Evolutionary conservation across 257 asterid genomes (phyloP), one percentile per base, ranked within the genome.

Genomic region (Nicotiana sylvestris): DNA sequence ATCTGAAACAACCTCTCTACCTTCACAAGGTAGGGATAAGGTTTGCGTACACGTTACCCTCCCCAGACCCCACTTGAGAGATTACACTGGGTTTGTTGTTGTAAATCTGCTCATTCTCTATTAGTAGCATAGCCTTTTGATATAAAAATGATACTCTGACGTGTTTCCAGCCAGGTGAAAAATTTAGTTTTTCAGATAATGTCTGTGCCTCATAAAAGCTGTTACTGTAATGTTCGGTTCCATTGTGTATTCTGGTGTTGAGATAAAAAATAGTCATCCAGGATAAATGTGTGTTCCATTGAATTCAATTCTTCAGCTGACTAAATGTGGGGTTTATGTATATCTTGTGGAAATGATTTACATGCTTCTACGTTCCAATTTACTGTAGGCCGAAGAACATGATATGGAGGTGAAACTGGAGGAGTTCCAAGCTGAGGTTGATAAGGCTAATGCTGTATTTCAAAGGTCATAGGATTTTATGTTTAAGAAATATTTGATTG

Each of bases 331-430:
- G 65, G 80, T 49, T 76, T 76, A 49, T 76, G 39, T 53, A 27
- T 76, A 51, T 29, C 46, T 51, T 76, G 64, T 76, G 64, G 25
- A 66, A 46, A n/a, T 15, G 78, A 35, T 57, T 81, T 27, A 77
- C 69, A 49, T 85, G 77, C 80, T 55, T 70, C 76, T 76, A 83
- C 72, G 66, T 60, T 85, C 70, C 85, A 83, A 81, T 85, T 88
- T 85, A 55, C 82, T 86, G 66, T 84, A 95, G 99, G 98, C 94
- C 67, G 99, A 94, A 88, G 97, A 92, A 81, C 89, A 60, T 82
- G 97, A 91, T 88, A 87, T 92, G 90, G 93, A 90, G 88, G 90
- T 86, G 86, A 93, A 77, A 83, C 76, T 90, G 29, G 88, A 82
- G 87, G 89, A 86, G 83, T 92, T 96, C 84, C 95, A 93, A 87